Evolutionary conservation across 345 rosid species (phyloP).

Genomic region (Stellera chamaejasme): DNA sequence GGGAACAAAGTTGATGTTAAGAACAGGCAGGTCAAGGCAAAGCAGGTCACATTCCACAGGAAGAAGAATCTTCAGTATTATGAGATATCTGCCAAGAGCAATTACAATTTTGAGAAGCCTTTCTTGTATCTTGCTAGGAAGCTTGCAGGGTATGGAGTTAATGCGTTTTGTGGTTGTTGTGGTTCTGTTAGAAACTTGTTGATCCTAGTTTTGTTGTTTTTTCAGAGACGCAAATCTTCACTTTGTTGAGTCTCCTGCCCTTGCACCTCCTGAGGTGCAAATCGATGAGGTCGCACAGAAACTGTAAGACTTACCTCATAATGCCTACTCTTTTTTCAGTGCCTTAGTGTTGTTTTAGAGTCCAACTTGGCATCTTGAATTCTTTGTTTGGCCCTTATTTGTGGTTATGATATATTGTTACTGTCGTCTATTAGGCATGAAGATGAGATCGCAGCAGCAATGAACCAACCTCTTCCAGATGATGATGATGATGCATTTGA

Average conservation of each 20-base stretch:
- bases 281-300: conserved; percentile 76
- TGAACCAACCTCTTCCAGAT: too few relatives aligned
- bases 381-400: too few relatives aligned
- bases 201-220: conserved; percentile 4
- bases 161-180: neutral
- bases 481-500: too few relatives aligned
- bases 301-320: conserved; percentile 51
- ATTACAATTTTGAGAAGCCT: conserved; percentile 91
- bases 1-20: conserved; percentile 95
- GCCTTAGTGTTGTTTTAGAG: too few relatives aligned
- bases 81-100: conserved; percentile 92
- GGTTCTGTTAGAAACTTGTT: neutral
- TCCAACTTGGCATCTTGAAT: too few relatives aligned
- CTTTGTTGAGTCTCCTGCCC: conserved; percentile 93
- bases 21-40: conserved; percentile 95
- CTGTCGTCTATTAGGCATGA: too few relatives aligned
- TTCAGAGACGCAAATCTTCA: conserved; percentile 71
- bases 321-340: too few relatives aligned
- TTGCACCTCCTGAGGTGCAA: conserved; percentile 88
- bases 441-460: too few relatives aligned
- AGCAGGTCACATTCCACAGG: conserved; percentile 90
- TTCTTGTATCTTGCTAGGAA: conserved; percentile 88
- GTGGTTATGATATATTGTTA: too few relatives aligned
- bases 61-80: conserved; percentile 91
- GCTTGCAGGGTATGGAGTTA: conserved; percentile 58